Conservation (phyloP, 1,284 basidiomycete species). For the Irpex sp. region DNA sequence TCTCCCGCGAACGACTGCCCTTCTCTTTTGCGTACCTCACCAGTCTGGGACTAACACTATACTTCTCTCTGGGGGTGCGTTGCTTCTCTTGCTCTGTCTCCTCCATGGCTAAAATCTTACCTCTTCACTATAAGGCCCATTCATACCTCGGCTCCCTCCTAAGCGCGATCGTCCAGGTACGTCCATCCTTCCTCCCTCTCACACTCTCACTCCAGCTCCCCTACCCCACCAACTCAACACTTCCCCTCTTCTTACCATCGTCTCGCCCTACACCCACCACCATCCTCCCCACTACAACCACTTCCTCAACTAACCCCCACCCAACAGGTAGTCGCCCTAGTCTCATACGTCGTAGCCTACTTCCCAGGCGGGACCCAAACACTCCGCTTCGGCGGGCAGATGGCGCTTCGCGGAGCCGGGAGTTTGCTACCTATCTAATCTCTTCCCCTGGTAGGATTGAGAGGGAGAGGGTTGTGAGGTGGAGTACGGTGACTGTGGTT, state of each 20-base stretch:
- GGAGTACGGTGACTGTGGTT: no score
- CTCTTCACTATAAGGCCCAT: slow-evolving; percentile 43
- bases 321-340: slow-evolving; percentile 68
- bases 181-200: neutral
- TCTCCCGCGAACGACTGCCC: slow-evolving; percentile 80
- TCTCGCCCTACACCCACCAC: no score
- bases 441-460: no score
- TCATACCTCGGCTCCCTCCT: slow-evolving; percentile 84
- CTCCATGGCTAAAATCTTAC: neutral
- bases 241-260: no score
- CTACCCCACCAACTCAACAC: neutral
- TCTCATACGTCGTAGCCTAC: slow-evolving; percentile 86
- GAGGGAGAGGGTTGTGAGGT: no score
- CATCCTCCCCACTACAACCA: no score
- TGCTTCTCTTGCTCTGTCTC: neutral
- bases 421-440: slow-evolving; percentile 77
- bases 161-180: slow-evolving; percentile 71
- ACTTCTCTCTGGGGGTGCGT: slow-evolving; percentile 82
- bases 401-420: slow-evolving; percentile 77
- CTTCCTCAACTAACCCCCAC: neutral
- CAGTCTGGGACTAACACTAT: slow-evolving; percentile 79
- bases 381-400: slow-evolving; percentile 75
- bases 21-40: slow-evolving; percentile 83
- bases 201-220: no score
- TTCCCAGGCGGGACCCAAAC: slow-evolving; percentile 85